Conservation (phyloP, 1,139 yeast genomes). For the Yamadazyma friedrichii region DNA sequence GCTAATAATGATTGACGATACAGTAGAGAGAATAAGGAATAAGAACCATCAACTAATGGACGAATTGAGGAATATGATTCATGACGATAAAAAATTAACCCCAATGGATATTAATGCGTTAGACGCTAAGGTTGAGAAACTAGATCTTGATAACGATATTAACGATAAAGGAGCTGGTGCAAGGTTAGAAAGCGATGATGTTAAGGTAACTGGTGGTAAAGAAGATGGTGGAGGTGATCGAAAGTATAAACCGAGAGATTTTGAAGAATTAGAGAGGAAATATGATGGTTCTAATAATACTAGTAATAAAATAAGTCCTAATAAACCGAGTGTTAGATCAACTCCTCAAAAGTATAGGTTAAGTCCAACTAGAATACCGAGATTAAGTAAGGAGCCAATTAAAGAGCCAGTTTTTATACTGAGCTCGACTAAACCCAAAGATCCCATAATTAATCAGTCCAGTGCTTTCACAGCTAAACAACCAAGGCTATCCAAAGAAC, state of each 20-base stretch:
- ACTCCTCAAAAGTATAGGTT: too few species aligned
- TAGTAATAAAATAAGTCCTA: too few species aligned
- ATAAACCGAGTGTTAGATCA: too few species aligned
- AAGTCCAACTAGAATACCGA: constrained; percentile 2
- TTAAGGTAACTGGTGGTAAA: too few species aligned
- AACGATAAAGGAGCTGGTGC: not conserved
- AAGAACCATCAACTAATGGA: constrained; percentile 8
- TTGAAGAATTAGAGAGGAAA: not conserved
- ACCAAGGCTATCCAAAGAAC: not conserved
- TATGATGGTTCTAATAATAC: too few species aligned
- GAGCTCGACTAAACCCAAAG: too few species aligned
- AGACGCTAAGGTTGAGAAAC: not conserved
- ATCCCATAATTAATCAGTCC: too few species aligned
- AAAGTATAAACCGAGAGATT: not conserved
- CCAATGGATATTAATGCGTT: constrained; percentile 7
- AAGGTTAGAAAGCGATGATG: not conserved
- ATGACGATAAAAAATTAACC: constrained; percentile 7
- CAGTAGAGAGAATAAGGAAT: constrained; percentile 7
- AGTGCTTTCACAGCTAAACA: too few species aligned
- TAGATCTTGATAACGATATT: too few species aligned
- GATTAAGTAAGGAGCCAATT: not conserved
- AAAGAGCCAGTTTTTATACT: too few species aligned
- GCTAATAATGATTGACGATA: constrained; percentile 7
- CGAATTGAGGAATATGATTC: constrained; percentile 7
- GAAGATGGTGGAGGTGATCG: not conserved